A percentile compares a stretch with the other conserved stretches of the same genome.
phyloP scores from a whole-genome alignment of 768 basidiomycete genomes.

The Rubroboletus pulcherrimus region DNA sequence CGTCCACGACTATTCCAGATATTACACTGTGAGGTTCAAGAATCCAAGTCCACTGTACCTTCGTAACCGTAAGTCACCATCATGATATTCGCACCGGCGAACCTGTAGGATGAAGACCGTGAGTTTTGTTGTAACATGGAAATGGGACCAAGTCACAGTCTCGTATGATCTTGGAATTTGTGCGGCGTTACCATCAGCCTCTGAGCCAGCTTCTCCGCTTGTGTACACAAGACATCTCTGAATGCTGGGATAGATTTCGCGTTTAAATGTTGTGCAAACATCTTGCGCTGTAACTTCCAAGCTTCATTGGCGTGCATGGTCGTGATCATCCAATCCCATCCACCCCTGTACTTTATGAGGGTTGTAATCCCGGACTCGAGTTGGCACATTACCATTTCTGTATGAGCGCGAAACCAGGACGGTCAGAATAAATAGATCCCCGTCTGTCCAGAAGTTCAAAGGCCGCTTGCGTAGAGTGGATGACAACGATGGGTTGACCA shows the following conservation, averaged over 20 bases:
- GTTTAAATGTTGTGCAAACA: background rate
- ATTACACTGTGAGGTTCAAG: background rate
- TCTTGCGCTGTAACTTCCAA: constrained; percentile 5
- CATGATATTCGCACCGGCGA: constrained; percentile 4
- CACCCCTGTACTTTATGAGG: constrained; percentile 1
- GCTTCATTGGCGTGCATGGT: background rate
- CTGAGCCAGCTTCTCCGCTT: background rate
- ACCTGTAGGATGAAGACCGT: background rate
- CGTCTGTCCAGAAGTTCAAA: constrained; percentile 5
- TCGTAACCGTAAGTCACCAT: constrained; percentile 4
- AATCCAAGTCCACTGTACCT: background rate
- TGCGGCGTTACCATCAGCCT: background rate
- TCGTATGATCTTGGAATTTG: constrained; percentile 1
- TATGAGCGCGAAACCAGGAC: background rate
- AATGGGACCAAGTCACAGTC: background rate
- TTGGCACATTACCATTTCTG: background rate
- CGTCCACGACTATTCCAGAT: background rate
- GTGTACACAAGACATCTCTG: background rate
- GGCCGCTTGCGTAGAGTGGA: background rate
- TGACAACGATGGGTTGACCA: constrained; percentile 5
- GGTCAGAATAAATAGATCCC: constrained; percentile 3
- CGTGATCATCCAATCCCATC: constrained; percentile 8
- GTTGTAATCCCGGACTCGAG: background rate
- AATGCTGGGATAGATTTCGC: background rate
- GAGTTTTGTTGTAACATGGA: background rate